phyloP scores from a whole-genome alignment of 805 yeast genomes.

The Saccharomycopsis sp. region DNA sequence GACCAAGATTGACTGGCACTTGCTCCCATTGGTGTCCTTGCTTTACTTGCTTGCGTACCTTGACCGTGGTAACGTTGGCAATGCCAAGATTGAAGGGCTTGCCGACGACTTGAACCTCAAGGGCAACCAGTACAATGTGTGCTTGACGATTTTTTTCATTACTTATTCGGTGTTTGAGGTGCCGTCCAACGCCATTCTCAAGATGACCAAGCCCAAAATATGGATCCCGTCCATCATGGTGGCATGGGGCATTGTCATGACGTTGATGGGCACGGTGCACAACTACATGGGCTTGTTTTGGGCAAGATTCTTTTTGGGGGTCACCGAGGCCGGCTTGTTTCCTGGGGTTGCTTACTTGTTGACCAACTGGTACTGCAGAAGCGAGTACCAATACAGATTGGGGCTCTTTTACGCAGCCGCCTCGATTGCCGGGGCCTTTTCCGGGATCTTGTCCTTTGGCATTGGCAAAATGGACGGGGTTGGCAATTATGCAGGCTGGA shows the following conservation, averaged over 20 bases:
- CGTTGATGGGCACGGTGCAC: slow-evolving; percentile 40
- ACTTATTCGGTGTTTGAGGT: slow-evolving; percentile 41
- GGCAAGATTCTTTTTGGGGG: slow-evolving; percentile 38
- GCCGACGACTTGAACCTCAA: slow-evolving; percentile 33
- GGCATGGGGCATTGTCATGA: slow-evolving; percentile 41
- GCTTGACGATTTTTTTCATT: slow-evolving; percentile 39
- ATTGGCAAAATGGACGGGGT: slow-evolving; percentile 29
- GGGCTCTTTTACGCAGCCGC: slow-evolving; percentile 33
- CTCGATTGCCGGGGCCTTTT: slow-evolving; percentile 31
- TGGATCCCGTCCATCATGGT: slow-evolving; percentile 41
- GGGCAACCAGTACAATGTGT: slow-evolving; percentile 36
- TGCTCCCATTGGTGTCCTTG: slow-evolving; percentile 35
- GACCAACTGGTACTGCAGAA: slow-evolving; percentile 32
- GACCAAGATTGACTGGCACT: slow-evolving; percentile 35
- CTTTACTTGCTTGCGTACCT: slow-evolving; percentile 41
- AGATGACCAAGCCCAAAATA: slow-evolving; percentile 36
- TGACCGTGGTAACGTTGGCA: slow-evolving; percentile 46
- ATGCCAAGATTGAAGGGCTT: slow-evolving; percentile 44
- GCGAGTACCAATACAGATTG: slow-evolving; percentile 32
- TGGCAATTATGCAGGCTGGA: slow-evolving; percentile 35
- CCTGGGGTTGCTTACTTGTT: slow-evolving; percentile 34
- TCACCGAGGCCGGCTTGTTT: slow-evolving; percentile 34
- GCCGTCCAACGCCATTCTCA: slow-evolving; percentile 38
- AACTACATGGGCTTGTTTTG: slow-evolving; percentile 36
- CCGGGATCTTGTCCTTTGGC: slow-evolving; percentile 36